Percentiles rank a stretch among this genome's conserved stretches.
Conservation (phyloP, 1,139 yeast genomes). For the Casaregolazyma lundiana region DNA sequence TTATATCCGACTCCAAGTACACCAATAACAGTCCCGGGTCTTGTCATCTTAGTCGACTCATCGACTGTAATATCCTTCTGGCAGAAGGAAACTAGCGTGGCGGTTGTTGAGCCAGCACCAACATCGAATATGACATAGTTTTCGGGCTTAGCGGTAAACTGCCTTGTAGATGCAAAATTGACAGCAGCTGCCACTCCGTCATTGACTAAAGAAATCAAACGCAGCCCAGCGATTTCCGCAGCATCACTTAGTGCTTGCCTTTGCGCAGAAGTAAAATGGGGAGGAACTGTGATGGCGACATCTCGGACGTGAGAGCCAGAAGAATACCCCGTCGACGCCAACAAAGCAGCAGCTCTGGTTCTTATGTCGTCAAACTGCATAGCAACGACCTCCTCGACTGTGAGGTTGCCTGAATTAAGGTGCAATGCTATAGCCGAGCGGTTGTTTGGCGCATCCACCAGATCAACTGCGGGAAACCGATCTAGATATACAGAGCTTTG, state of each 20-base stretch:
- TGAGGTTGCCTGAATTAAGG: constrained; percentile 41
- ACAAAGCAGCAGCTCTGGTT: constrained; percentile 53
- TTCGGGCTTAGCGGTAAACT: constrained; percentile 41
- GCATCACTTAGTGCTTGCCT: constrained; percentile 72
- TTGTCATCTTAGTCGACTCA: constrained; percentile 25
- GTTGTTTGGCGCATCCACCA: constrained; percentile 43
- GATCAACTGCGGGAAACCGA: constrained; percentile 55
- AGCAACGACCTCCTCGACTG: constrained; percentile 78
- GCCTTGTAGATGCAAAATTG: constrained; percentile 57
- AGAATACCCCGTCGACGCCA: constrained; percentile 31
- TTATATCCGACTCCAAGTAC: constrained; percentile 72
- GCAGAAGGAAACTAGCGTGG: constrained; percentile 68
- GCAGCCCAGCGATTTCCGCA: constrained; percentile 64
- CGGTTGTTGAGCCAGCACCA: constrained; percentile 91
- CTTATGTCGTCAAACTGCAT: constrained; percentile 72
- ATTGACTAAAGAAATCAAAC: constrained; percentile 65
- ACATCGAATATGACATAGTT: constrained; percentile 77
- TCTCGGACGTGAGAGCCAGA: constrained; percentile 46
- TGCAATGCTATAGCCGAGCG: constrained; percentile 56
- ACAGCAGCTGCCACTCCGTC: constrained; percentile 91
- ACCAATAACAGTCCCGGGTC: constrained; percentile 44
- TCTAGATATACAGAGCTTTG: constrained; percentile 55
- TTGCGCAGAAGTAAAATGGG: constrained; percentile 59
- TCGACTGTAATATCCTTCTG: constrained; percentile 42
- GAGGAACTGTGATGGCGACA: constrained; percentile 73